phyloP scores from a whole-genome alignment of 2,329 filamentous ascomycete species.

The Zasmidium angulare region DNA sequence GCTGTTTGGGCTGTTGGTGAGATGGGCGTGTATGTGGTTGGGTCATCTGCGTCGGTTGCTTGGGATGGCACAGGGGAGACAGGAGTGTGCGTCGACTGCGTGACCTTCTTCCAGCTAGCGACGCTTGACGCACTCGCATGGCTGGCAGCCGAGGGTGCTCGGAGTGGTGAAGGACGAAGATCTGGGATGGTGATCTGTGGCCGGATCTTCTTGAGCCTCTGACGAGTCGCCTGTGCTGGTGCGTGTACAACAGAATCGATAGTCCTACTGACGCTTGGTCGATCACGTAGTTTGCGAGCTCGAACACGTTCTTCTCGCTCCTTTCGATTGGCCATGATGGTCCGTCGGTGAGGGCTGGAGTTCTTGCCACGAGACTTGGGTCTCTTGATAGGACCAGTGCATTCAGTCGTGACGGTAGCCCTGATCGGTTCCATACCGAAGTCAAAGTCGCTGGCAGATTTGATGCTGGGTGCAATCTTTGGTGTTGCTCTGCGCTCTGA shows the following conservation, averaged over 20 bases:
- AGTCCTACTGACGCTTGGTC: conserved; percentile 20
- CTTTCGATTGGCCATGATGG: conserved; percentile 23
- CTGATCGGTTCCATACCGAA: conserved; percentile 25
- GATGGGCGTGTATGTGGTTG: conserved; percentile 28
- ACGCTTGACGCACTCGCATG: conserved; percentile 25
- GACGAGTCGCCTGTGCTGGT: conserved; percentile 19
- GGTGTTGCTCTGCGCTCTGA: conserved; percentile 24
- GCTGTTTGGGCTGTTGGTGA: conserved; percentile 24
- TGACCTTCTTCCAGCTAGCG: conserved; percentile 32
- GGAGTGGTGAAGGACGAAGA: conserved; percentile 24
- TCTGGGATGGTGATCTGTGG: conserved; percentile 34
- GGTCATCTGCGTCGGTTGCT: conserved; percentile 22
- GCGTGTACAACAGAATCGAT: conserved; percentile 31
- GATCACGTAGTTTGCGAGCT: conserved; percentile 36
- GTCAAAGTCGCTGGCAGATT: conserved; percentile 28
- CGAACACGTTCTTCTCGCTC: conserved; percentile 35
- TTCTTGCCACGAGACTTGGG: conserved; percentile 29
- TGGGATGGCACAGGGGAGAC: conserved; percentile 30
- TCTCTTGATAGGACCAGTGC: conserved; percentile 34
- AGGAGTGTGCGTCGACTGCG: conserved; percentile 28
- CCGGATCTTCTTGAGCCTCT: conserved; percentile 30
- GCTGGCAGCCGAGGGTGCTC: conserved; percentile 27
- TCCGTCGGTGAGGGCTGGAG: conserved; percentile 11
- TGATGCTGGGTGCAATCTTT: conserved; percentile 31
- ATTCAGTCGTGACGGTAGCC: conserved; percentile 34